phyloP scores from a whole-genome alignment of 257 asterid genomes.

The Solanum tarijense region DNA sequence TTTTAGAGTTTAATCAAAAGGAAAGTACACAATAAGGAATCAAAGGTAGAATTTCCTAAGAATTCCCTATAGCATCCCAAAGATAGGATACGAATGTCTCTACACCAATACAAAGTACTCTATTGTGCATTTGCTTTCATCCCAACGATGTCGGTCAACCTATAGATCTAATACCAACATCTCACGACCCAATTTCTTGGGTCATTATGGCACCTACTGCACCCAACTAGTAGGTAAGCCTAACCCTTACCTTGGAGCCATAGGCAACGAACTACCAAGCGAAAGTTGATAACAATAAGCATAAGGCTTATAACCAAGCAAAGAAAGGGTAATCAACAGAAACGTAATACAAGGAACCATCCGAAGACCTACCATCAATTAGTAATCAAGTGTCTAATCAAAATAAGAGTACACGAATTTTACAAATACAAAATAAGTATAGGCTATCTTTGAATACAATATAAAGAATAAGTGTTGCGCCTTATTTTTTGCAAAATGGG shows the following conservation, averaged over 20 bases:
- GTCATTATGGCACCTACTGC: too few relatives aligned
- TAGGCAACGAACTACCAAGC: background rate
- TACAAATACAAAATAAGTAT: background rate
- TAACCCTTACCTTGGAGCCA: too few relatives aligned
- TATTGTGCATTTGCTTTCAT: background rate
- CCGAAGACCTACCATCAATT: background rate
- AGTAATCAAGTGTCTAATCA: background rate
- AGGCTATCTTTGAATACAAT: background rate
- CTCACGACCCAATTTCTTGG: too few relatives aligned
- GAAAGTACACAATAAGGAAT: background rate
- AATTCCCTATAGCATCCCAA: background rate
- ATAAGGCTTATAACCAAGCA: background rate
- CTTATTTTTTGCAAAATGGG: too few relatives aligned
- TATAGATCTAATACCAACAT: too few relatives aligned
- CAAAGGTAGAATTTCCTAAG: background rate
- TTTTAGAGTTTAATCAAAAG: background rate
- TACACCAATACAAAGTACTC: background rate
- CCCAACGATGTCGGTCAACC: background rate
- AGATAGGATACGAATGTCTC: background rate
- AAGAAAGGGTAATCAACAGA: background rate
- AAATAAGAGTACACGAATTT: background rate
- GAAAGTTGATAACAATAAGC: background rate
- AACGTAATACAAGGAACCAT: background rate
- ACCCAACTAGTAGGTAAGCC: too few relatives aligned
- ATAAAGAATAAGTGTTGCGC: too few relatives aligned